Evolutionary conservation across 2,329 filamentous ascomycete species (phyloP).

Genomic region (Colletotrichum eremochloae): DNA sequence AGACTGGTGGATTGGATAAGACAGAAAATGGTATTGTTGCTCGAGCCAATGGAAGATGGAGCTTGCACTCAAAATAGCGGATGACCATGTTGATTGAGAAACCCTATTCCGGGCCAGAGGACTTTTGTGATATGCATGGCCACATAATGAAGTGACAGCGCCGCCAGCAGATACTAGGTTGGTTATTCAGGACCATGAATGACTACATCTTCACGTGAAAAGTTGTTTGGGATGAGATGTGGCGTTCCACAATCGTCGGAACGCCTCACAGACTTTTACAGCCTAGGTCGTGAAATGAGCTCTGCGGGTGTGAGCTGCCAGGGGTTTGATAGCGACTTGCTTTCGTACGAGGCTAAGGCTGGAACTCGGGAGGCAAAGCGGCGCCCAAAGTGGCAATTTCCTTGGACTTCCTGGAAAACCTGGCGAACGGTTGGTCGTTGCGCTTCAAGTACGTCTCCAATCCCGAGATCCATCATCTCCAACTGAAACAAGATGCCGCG

Average conservation of each 20-base stretch:
- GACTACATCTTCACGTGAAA: conserved; percentile 10
- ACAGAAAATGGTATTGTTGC: neutral
- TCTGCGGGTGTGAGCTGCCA: conserved; percentile 18
- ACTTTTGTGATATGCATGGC: neutral
- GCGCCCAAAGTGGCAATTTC: conserved; percentile 26
- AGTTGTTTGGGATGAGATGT: neutral
- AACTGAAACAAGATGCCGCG: conserved; percentile 8
- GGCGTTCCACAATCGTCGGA: conserved; percentile 2
- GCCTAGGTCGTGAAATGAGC: conserved; percentile 9
- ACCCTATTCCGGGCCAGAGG: neutral
- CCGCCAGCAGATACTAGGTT: neutral
- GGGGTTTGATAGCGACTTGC: conserved; percentile 6
- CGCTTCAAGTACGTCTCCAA: conserved; percentile 28
- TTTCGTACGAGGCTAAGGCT: conserved; percentile 5
- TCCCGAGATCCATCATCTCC: conserved; percentile 6
- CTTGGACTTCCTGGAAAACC: conserved; percentile 4
- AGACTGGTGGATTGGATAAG: conserved; percentile 5
- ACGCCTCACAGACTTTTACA: neutral
- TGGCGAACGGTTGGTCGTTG: conserved; percentile 40
- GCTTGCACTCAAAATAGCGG: neutral
- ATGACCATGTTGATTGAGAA: neutral
- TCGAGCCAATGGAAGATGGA: conserved; percentile 10
- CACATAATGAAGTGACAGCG: conserved; percentile 1
- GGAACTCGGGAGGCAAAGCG: neutral
- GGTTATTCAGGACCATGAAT: conserved; percentile 1